These are phyloP conservation scores for Hericium rajendrae DNA, from an alignment of 768 basidiomycete genomes.

Conservation along the genomic window DNA sequence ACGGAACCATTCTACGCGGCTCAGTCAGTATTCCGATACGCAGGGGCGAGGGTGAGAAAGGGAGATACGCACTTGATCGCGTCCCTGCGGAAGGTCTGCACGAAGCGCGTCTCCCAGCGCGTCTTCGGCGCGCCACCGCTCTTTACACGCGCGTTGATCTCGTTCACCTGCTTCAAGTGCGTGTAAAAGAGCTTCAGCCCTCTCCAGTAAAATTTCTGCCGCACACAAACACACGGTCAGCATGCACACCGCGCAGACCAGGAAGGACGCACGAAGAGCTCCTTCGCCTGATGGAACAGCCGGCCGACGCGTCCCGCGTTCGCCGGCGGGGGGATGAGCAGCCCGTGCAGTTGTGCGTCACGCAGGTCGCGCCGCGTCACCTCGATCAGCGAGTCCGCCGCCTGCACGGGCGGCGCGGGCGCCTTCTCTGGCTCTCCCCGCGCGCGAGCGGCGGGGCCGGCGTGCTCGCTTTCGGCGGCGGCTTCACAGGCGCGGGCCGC, in stretches of 20 bases:
- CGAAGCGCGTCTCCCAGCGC: slow-evolving; percentile 60
- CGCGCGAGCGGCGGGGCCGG: slow-evolving; percentile 12
- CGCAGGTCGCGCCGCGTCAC: slow-evolving; percentile 51
- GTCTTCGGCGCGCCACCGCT: slow-evolving; percentile 55
- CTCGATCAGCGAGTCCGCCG: slow-evolving; percentile 27
- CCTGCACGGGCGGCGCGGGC: neutral
- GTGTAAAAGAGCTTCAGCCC: slow-evolving; percentile 66
- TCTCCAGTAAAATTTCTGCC: slow-evolving; percentile 71
- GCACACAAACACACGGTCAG: neutral
- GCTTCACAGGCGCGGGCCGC: slow-evolving; percentile 54
- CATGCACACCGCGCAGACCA: neutral
- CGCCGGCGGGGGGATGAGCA: slow-evolving; percentile 55
- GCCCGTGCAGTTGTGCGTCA: slow-evolving; percentile 59
- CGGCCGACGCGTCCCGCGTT: slow-evolving; percentile 47
- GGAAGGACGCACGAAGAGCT: slow-evolving; percentile 31
- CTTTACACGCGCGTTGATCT: slow-evolving; percentile 46
- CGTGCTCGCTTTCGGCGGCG: slow-evolving; percentile 21
- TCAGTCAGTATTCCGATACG: slow-evolving; percentile 2
- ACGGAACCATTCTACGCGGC: slow-evolving; percentile 60
- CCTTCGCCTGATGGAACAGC: slow-evolving; percentile 38
- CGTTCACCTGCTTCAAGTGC: slow-evolving; percentile 43
- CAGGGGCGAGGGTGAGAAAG: slow-evolving; percentile 1
- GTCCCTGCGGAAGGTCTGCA: slow-evolving; percentile 57
- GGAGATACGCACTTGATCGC: slow-evolving; percentile 47
- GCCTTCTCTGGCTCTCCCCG: neutral